Base-by-base conservation (phyloP, 2,329 filamentous ascomycete genomes). In the Botrytis pseudocinerea region DNA sequence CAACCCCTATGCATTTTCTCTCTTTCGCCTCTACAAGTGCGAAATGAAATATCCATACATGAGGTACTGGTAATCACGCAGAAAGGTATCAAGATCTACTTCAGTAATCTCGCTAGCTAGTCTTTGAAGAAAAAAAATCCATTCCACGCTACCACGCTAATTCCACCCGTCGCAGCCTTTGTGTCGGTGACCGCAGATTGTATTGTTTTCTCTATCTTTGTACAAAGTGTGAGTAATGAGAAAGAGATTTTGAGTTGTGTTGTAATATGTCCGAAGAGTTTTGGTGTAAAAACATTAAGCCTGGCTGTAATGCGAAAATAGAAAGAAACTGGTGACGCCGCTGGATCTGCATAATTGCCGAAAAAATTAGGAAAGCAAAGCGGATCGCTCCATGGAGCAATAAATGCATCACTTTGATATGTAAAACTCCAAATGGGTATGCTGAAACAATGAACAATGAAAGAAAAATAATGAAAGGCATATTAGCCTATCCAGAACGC, bases 401-500 rank as follows among this genome's bases (percentile, higher is more conserved):
- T 54, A 65, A 38, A 71, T 62, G 60, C 54, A 46, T 46, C 44
- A 59, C 70, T 64, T 66, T 66, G n/a, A 71, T 66, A 73, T 78
- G 71, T 76, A 71, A 76, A 76, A 74, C 75, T 75, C 72, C 72
- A 74, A 75, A 74, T 69, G 73, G 74, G 76, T 77, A 77, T 77
- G 78, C 75, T 75, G 76, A 73, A 76, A 77, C 75, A 73, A 74
- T 76, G 71, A 70, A 78, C 74, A 76, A 75, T 69, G 76, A 77
- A 71, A 76, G 72, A 70, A 76, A 73, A 74, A 78, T 62, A 75
- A 73, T 70, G 77, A 72, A 74, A 75, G 77, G 73, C 73, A 62
- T 44, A 59, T 74, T 69, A 74, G 76, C 77, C 74, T 79, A 80
- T 79, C 78, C 78, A 78, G 77, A 80, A 80, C 78, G 75, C 78